A percentile compares a stretch with the other conserved stretches of the same genome.
phyloP scores from a whole-genome alignment of 164 flowering plant species.

The Tetrastigma voinierianum region DNA sequence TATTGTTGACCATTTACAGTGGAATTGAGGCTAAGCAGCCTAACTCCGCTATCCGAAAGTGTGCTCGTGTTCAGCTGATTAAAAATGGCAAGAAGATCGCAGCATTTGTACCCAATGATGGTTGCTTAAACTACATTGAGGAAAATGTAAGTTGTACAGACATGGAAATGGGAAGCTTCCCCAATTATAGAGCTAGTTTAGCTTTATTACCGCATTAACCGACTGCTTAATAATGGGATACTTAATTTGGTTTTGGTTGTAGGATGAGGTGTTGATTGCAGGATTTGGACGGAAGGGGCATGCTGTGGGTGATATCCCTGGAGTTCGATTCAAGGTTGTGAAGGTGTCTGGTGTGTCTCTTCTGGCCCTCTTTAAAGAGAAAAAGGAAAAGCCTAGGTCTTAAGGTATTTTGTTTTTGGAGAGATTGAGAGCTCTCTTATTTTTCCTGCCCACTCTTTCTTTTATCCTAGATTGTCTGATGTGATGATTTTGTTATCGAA shows the following conservation, averaged over 20 bases:
- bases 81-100: slow-evolving; percentile 73
- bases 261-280: slow-evolving; percentile 70
- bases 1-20: slow-evolving; percentile 21
- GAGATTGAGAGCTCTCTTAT: background rate
- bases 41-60: slow-evolving; percentile 65
- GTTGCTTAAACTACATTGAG: slow-evolving; percentile 63
- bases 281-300: slow-evolving; percentile 70
- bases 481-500: no score
- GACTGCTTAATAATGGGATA: background rate
- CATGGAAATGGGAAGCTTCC: background rate
- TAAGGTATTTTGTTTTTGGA: slow-evolving; percentile 13
- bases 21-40: slow-evolving; percentile 77
- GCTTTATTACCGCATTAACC: background rate
- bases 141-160: slow-evolving; percentile 43
- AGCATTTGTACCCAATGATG: slow-evolving; percentile 67
- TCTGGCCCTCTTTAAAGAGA: slow-evolving; percentile 63
- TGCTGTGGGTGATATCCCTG: slow-evolving; percentile 73
- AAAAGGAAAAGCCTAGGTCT: slow-evolving; percentile 70
- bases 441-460: no score
- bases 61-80: slow-evolving; percentile 64
- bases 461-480: no score
- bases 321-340: slow-evolving; percentile 69
- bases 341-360: slow-evolving; percentile 73
- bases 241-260: background rate
- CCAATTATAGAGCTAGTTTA: background rate